Conservation (phyloP, 768 basidiomycete species). For the Lactifluus piperatus region DNA sequence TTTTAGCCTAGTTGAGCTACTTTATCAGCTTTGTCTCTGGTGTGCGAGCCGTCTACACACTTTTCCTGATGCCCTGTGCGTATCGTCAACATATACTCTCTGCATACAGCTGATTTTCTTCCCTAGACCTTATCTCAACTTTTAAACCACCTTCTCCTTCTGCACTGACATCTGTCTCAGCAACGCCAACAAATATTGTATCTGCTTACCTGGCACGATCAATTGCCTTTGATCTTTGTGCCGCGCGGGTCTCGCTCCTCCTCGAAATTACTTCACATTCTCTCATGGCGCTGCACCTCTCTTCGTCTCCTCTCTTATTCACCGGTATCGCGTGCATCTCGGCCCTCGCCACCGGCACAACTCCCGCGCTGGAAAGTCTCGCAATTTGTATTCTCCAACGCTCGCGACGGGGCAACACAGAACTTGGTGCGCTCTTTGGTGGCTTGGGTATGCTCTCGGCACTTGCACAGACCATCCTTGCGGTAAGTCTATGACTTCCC, state of each 20-base stretch:
- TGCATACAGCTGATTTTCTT: slow-evolving; percentile 28
- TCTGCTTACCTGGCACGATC: slow-evolving; percentile 48
- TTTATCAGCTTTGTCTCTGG: slow-evolving; percentile 67
- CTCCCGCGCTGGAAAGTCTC: slow-evolving; percentile 63
- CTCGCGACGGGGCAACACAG: slow-evolving; percentile 28
- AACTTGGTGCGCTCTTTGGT: slow-evolving; percentile 55
- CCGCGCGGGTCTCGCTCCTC: slow-evolving; percentile 56
- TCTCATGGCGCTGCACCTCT: slow-evolving; percentile 46
- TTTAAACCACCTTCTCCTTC: slow-evolving; percentile 41
- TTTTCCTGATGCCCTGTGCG: slow-evolving; percentile 63
- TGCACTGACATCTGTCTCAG: slow-evolving; percentile 1
- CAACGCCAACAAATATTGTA: slow-evolving; percentile 31
- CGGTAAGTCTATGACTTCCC: slow-evolving; percentile 28
- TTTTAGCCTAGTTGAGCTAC: slow-evolving; percentile 45
- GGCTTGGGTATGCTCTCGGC: slow-evolving; percentile 63
- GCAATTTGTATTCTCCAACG: slow-evolving; percentile 54
- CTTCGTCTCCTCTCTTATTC: slow-evolving; percentile 39
- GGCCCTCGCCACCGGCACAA: slow-evolving; percentile 58
- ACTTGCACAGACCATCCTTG: slow-evolving; percentile 51
- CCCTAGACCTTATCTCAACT: slow-evolving; percentile 49
- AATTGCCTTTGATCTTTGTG: slow-evolving; percentile 58
- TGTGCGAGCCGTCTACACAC: slow-evolving; percentile 53
- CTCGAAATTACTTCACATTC: slow-evolving; percentile 58
- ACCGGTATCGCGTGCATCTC: slow-evolving; percentile 52
- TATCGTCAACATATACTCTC: background rate